Evolutionary conservation across 1,139 yeast genomes (phyloP).

Genomic region (Williopsis jadinii): DNA sequence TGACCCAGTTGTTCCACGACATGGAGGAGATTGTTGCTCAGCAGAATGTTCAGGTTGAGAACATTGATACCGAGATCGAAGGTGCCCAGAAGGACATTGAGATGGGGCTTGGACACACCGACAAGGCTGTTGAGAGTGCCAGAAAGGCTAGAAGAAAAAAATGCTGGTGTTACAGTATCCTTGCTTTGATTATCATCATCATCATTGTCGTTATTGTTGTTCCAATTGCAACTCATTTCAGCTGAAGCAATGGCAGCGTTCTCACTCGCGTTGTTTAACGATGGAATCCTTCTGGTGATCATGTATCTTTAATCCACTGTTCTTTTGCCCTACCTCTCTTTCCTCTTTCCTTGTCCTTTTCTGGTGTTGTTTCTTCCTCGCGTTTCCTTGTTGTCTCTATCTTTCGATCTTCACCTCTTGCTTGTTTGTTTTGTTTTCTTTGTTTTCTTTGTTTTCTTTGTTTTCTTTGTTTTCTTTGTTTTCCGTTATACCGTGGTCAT

Average conservation of each 20-base stretch:
- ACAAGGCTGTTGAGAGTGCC: constrained; percentile 84
- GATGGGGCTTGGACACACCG: constrained; percentile 91
- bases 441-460: too few relatives aligned
- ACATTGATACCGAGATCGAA: constrained; percentile 73
- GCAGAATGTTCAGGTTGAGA: constrained; percentile 85
- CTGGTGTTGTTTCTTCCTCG: too few relatives aligned
- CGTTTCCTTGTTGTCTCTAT: too few relatives aligned
- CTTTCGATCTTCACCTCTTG: background rate
- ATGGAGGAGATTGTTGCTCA: constrained; percentile 96
- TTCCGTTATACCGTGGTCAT: too few relatives aligned
- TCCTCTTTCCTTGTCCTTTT: too few relatives aligned
- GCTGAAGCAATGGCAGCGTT: background rate
- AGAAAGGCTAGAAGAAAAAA: constrained; percentile 88
- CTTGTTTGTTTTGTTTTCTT: background rate
- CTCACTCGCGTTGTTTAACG: too few relatives aligned
- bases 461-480: too few relatives aligned
- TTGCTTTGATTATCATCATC: constrained; percentile 58
- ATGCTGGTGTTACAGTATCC: constrained; percentile 70
- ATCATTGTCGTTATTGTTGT: constrained; percentile 50
- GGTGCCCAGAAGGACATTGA: constrained; percentile 88
- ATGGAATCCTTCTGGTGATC: too few relatives aligned
- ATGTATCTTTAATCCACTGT: too few relatives aligned
- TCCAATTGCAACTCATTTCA: constrained; percentile 16
- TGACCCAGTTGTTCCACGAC: constrained; percentile 89
- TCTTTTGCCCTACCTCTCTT: too few relatives aligned